Percentiles rank a stretch among this genome's conserved stretches.
Evolutionary conservation across 108 stramenopile genomes (phyloP).

Genomic region (Cylindrotheca closterium): DNA sequence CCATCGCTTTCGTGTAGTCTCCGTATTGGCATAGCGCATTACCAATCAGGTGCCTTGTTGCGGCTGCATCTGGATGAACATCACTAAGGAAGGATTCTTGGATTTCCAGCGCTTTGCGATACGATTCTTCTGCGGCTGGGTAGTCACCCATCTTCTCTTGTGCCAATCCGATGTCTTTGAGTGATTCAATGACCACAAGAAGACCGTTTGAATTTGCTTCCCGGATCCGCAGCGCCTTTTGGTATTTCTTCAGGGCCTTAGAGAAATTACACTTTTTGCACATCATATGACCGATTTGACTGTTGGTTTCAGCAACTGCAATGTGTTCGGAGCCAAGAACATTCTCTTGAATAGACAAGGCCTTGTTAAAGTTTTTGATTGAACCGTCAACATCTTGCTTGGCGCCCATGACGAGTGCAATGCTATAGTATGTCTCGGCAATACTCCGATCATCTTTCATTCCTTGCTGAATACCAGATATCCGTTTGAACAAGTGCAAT

Average conservation of each 20-base stretch:
- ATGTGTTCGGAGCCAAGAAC: slow-evolving; percentile 23
- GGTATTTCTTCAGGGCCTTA: slow-evolving; percentile 24
- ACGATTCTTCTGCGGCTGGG: slow-evolving; percentile 14
- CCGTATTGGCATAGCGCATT: slow-evolving; percentile 19
- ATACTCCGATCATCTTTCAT: slow-evolving; percentile 17
- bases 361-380: slow-evolving; percentile 20
- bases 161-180: slow-evolving; percentile 32
- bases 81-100: slow-evolving; percentile 27
- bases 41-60: slow-evolving; percentile 35
- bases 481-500: slow-evolving; percentile 24
- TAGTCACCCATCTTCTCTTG: slow-evolving; percentile 34
- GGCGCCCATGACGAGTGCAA: slow-evolving; percentile 24
- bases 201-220: slow-evolving; percentile 25
- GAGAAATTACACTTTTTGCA: slow-evolving; percentile 29
- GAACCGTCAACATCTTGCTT: slow-evolving; percentile 34
- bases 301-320: slow-evolving; percentile 22
- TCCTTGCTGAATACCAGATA: slow-evolving; percentile 21
- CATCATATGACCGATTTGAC: slow-evolving; percentile 38
- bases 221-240: slow-evolving; percentile 23
- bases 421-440: slow-evolving; percentile 30
- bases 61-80: slow-evolving; percentile 33
- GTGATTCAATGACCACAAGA: slow-evolving; percentile 24
- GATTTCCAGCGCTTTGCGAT: slow-evolving; percentile 28
- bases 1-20: slow-evolving; percentile 30
- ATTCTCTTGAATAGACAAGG: slow-evolving; percentile 32